Percentiles rank a stretch among this genome's conserved stretches.
Conservation (phyloP, 1,284 basidiomycete genomes). For the Puccinia coronata region DNA sequence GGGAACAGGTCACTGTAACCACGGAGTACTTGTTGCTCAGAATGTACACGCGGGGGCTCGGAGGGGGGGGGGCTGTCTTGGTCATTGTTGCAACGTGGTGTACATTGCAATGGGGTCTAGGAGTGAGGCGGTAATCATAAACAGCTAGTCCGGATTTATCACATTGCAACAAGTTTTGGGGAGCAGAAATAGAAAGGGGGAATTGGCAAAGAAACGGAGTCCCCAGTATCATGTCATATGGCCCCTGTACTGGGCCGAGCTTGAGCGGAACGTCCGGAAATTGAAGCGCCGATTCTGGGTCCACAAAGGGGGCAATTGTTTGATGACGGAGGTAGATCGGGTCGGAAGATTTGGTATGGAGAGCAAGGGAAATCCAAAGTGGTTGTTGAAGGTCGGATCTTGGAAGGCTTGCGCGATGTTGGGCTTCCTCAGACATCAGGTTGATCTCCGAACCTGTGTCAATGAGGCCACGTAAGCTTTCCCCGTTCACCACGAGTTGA, state of each 20-base stretch:
- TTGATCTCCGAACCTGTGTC: conserved; percentile 7
- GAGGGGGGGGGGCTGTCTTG: no score
- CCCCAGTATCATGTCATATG: not conserved
- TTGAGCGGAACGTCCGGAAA: not conserved
- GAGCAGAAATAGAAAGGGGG: not conserved
- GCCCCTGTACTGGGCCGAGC: not conserved
- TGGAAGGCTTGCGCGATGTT: not conserved
- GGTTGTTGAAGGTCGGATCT: not conserved
- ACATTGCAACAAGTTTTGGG: not conserved
- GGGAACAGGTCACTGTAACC: not conserved
- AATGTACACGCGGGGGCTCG: not conserved
- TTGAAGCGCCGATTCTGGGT: not conserved
- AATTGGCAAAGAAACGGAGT: conserved; percentile 9
- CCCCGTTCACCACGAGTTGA: not conserved
- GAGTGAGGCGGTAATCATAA: not conserved
- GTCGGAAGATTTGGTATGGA: not conserved
- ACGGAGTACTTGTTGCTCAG: not conserved
- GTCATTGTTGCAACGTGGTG: no score
- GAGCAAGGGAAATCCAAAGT: no score
- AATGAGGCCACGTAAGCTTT: not conserved
- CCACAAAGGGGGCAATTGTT: not conserved
- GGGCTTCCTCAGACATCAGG: not conserved
- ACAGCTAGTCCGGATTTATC: not conserved
- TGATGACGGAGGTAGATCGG: not conserved
- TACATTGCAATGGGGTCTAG: no score